Percentiles rank a stretch among this genome's conserved stretches.
phyloP scores from a whole-genome alignment of 2,329 filamentous ascomycete genomes.

The Teratosphaeria zuluensis region DNA sequence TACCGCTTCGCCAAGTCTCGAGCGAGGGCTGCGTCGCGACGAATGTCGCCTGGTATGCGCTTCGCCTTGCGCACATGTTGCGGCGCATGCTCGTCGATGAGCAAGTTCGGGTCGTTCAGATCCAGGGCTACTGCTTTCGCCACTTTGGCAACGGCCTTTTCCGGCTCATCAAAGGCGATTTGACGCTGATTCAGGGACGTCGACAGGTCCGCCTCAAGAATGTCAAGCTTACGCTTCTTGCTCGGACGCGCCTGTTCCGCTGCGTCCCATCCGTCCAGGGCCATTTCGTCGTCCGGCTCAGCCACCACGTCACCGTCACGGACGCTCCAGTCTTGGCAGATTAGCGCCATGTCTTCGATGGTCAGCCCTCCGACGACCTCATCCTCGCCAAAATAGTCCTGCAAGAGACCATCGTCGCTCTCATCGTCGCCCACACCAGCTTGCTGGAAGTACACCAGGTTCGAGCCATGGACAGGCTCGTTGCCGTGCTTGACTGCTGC shows the following conservation, averaged over 20 bases:
- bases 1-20: slow-evolving; percentile 72
- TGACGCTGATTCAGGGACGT: slow-evolving; percentile 12
- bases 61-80: slow-evolving; percentile 48
- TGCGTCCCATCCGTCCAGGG: slow-evolving; percentile 26
- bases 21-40: slow-evolving; percentile 58
- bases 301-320: slow-evolving; percentile 46
- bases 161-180: slow-evolving; percentile 66
- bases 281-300: slow-evolving; percentile 12
- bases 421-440: slow-evolving; percentile 42
- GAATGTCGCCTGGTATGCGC: slow-evolving; percentile 43
- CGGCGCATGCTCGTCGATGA: slow-evolving; percentile 67
- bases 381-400: slow-evolving; percentile 46
- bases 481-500: slow-evolving; percentile 35
- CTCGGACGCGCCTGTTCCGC: slow-evolving; percentile 32
- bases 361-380: slow-evolving; percentile 66
- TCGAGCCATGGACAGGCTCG: slow-evolving; percentile 1
- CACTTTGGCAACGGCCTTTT: slow-evolving; percentile 59
- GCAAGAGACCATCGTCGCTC: slow-evolving; percentile 37
- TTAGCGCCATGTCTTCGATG: slow-evolving; percentile 70
- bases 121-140: slow-evolving; percentile 75
- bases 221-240: slow-evolving; percentile 56
- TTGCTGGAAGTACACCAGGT: slow-evolving; percentile 43
- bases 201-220: slow-evolving; percentile 9
- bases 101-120: slow-evolving; percentile 75
- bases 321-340: slow-evolving; percentile 71